Evolutionary conservation across 345 rosid species (phyloP).

Genomic region (Limnanthes douglasii): DNA sequence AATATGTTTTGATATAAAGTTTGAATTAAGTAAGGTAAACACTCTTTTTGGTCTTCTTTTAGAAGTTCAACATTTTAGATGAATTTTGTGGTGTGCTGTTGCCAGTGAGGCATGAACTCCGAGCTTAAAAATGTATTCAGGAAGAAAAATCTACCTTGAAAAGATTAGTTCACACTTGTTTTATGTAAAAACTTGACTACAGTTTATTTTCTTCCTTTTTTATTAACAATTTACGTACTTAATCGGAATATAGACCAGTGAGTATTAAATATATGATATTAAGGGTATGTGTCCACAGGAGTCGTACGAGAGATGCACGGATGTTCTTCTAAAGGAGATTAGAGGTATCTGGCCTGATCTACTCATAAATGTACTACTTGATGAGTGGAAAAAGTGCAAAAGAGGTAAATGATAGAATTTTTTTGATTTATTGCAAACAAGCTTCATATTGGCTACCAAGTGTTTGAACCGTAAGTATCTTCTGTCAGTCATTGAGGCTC

Average conservation of each 20-base stretch:
- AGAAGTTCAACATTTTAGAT: too few species aligned
- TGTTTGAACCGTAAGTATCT: constrained; percentile 8
- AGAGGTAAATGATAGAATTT: constrained; percentile 35
- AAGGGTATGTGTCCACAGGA: constrained; percentile 27
- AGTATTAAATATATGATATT: not conserved
- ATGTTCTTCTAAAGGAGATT: constrained; percentile 36
- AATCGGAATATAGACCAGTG: not conserved
- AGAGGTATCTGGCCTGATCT: constrained; percentile 86
- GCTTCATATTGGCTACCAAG: constrained; percentile 6
- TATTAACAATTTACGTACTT: constrained; percentile 1
- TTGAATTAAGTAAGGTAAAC: too few species aligned
- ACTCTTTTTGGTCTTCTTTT: too few species aligned
- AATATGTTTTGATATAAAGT: too few species aligned
- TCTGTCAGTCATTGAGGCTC: constrained; percentile 72
- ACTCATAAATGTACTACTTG: constrained; percentile 44
- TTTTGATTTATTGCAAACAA: constrained; percentile 3
- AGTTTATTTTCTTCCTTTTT: not conserved
- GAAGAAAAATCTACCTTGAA: too few species aligned
- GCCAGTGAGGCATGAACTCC: too few species aligned
- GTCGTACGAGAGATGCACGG: constrained; percentile 41
- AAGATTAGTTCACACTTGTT: not conserved
- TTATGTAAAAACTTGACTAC: not conserved
- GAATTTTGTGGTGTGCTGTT: too few species aligned
- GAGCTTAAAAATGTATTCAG: too few species aligned
- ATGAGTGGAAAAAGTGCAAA: constrained; percentile 97